phyloP scores from a whole-genome alignment of 805 yeast genomes.

The Grigorovia transvaalensis region DNA sequence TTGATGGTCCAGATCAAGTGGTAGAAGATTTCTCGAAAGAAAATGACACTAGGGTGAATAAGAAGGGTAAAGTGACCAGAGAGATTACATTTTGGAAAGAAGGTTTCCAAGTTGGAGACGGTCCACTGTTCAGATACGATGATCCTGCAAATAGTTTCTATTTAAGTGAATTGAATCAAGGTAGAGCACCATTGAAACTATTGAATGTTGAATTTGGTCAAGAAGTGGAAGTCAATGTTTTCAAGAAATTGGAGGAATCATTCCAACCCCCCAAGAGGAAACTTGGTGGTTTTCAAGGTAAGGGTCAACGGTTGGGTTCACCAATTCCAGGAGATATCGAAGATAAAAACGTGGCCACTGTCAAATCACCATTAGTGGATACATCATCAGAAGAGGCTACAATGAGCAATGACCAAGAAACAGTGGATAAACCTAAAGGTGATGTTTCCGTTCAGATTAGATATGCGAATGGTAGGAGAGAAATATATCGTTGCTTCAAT shows the following conservation, averaged over 20 bases:
- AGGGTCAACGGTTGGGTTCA: conserved; percentile 80
- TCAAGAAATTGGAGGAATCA: conserved; percentile 70
- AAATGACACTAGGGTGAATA: conserved; percentile 15
- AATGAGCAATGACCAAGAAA: conserved; percentile 16
- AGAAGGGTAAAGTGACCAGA: conserved; percentile 48
- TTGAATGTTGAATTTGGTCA: conserved; percentile 81
- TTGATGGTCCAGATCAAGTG: conserved; percentile 25
- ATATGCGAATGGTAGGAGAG: conserved; percentile 69
- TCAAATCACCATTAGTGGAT: conserved; percentile 9
- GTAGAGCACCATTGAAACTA: conserved; percentile 81
- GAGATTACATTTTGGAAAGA: conserved; percentile 92
- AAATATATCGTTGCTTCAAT: conserved; percentile 53
- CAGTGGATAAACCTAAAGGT: conserved; percentile 30
- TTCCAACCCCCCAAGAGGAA: conserved; percentile 56
- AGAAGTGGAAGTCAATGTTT: conserved; percentile 86
- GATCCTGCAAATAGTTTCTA: conserved; percentile 82
- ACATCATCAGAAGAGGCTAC: conserved; percentile 14
- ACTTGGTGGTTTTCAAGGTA: conserved; percentile 63
- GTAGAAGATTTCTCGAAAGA: conserved; percentile 30
- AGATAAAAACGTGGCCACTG: conserved; percentile 6
- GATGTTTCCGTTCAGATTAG: conserved; percentile 74
- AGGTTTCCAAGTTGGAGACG: conserved; percentile 93
- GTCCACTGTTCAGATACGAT: conserved; percentile 74
- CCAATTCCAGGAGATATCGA: conserved; percentile 67
- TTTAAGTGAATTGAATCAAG: conserved; percentile 70